Conservation (phyloP, 768 basidiomycete genomes). For the Russula lepida region DNA sequence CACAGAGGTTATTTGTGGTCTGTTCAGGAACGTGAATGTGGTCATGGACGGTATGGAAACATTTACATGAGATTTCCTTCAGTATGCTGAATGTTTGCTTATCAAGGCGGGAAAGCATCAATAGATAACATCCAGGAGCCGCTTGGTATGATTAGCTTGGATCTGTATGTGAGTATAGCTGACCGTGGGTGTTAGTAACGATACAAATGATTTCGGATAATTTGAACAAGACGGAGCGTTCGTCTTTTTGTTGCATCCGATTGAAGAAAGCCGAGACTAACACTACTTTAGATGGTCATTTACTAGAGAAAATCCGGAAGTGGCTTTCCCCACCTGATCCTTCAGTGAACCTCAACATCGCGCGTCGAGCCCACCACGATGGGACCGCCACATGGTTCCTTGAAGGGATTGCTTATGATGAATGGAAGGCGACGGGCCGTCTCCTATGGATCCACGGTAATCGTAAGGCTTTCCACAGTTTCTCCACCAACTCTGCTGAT, state of each 20-base stretch:
- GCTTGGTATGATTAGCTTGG: background rate
- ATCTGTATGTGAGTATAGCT: background rate
- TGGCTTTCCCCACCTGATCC: background rate
- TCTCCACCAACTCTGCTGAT: background rate
- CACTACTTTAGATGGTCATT: background rate
- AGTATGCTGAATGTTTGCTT: background rate
- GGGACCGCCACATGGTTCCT: background rate
- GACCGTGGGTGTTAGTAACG: background rate
- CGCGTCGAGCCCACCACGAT: background rate
- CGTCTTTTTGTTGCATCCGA: background rate
- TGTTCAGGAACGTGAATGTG: background rate
- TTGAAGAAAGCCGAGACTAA: background rate
- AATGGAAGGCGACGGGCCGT: background rate
- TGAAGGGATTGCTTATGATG: background rate
- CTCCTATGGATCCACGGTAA: background rate
- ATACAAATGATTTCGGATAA: background rate
- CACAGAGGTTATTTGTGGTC: background rate
- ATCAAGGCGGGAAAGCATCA: background rate
- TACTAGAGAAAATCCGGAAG: background rate
- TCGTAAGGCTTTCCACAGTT: background rate
- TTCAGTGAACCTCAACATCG: background rate
- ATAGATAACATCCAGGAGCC: background rate
- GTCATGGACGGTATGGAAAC: background rate
- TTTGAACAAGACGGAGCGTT: background rate
- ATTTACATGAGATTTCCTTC: background rate